A percentile compares a stretch with the other conserved stretches of the same genome.
Conservation (phyloP, 108 stramenopile species). For the Fragilariopsis cylindrus region DNA sequence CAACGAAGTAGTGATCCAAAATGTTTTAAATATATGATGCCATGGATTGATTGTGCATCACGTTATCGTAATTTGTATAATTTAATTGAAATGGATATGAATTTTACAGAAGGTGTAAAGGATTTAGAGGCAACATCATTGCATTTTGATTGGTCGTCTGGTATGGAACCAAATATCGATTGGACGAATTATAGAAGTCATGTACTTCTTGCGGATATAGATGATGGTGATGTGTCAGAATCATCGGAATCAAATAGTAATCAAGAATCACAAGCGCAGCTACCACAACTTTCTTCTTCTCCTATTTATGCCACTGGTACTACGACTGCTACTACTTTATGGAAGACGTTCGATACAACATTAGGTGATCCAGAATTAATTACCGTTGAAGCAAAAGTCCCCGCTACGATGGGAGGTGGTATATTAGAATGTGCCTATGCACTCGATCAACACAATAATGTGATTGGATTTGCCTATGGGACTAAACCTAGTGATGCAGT, state of each 20-base stretch:
- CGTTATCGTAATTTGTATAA: constrained; percentile 65
- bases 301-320: not conserved
- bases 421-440: constrained; percentile 79
- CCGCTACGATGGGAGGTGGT: constrained; percentile 32
- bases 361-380: constrained; percentile 59
- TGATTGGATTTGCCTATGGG: constrained; percentile 72
- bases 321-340: constrained; percentile 15
- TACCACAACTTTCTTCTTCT: not conserved
- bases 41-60: constrained; percentile 73
- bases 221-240: constrained; percentile 5
- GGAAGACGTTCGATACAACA: constrained; percentile 35
- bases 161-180: constrained; percentile 31
- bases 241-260: not conserved
- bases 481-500: constrained; percentile 34
- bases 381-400: constrained; percentile 39
- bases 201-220: constrained; percentile 16
- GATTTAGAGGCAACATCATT: constrained; percentile 7
- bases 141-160: constrained; percentile 25
- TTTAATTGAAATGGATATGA: constrained; percentile 58
- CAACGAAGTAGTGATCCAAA: constrained; percentile 23
- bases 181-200: constrained; percentile 42
- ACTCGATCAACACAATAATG: constrained; percentile 68
- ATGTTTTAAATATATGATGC: constrained; percentile 71
- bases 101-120: constrained; percentile 41
- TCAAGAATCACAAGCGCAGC: not conserved